Percentiles rank a stretch among this genome's conserved stretches.
Conservation (phyloP, 768 basidiomycete species). For the Suillus decipiens region DNA sequence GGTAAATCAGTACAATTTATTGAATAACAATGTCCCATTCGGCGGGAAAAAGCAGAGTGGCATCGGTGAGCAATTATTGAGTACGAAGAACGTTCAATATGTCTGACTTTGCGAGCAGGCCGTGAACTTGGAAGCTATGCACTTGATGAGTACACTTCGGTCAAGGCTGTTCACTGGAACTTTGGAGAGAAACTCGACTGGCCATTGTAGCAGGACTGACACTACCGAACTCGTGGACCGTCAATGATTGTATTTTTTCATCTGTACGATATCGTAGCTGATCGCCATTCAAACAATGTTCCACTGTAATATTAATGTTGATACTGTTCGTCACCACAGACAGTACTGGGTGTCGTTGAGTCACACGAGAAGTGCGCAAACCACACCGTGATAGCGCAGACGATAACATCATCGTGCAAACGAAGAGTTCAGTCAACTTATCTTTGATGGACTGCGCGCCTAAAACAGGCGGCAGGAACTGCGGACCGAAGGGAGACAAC, state of each 20-base stretch:
- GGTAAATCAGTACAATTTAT: conserved; percentile 87
- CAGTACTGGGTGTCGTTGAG: not conserved
- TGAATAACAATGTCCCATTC: conserved; percentile 90
- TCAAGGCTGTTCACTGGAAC: conserved; percentile 87
- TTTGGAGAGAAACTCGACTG: conserved; percentile 79
- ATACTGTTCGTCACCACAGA: too few relatives aligned
- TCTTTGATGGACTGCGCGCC: not conserved
- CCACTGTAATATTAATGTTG: not conserved
- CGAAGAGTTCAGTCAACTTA: not conserved
- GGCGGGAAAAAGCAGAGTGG: conserved; percentile 95
- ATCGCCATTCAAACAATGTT: not conserved
- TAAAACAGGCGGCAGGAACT: not conserved
- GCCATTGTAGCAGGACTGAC: conserved; percentile 51
- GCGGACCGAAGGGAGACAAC: not conserved
- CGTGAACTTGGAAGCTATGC: conserved; percentile 88
- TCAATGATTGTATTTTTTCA: not conserved
- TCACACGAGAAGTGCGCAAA: not conserved
- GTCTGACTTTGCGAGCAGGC: conserved; percentile 45
- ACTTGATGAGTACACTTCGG: conserved; percentile 80
- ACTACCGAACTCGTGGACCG: not conserved
- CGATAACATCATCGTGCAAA: not conserved
- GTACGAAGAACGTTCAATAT: not conserved
- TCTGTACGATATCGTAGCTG: not conserved
- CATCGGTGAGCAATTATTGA: conserved; percentile 53
- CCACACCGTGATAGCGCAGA: not conserved